Conservation (phyloP, 2,329 filamentous ascomycete species). For the Amauroascus verrucosus region DNA sequence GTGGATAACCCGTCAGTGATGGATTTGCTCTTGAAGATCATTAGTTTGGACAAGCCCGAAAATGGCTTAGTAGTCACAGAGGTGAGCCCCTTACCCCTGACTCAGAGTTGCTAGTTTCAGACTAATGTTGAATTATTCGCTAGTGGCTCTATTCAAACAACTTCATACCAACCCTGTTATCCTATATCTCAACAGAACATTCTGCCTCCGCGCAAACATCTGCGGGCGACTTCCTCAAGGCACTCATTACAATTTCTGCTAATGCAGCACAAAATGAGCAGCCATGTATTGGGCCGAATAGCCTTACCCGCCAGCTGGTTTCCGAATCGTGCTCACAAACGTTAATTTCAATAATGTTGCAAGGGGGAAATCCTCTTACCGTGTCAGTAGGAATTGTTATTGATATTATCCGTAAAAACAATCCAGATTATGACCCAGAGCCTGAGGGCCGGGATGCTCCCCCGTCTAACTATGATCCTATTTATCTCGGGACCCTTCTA, state of each 20-base stretch:
- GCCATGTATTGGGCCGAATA: conserved; percentile 97
- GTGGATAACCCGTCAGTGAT: conserved; percentile 98
- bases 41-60: conserved; percentile 86
- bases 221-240: conserved; percentile 93
- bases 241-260: conserved; percentile 96
- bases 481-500: conserved; percentile 84
- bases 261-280: conserved; percentile 97
- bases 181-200: conserved; percentile 75
- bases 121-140: conserved; percentile 5
- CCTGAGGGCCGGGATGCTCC: conserved; percentile 67
- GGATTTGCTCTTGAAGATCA: conserved; percentile 93
- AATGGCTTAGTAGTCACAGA: conserved; percentile 88
- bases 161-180: conserved; percentile 74
- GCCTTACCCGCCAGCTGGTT: conserved; percentile 87
- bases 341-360: conserved; percentile 84
- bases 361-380: conserved; percentile 84
- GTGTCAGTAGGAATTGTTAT: conserved; percentile 97
- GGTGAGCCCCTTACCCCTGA: conserved; percentile 42
- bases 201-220: conserved; percentile 89
- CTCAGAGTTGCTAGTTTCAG: background rate
- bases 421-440: conserved; percentile 95
- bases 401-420: conserved; percentile 97
- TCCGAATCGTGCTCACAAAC: conserved; percentile 72
- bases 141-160: conserved; percentile 88
- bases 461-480: conserved; percentile 80